Base-by-base conservation (phyloP, 2,329 filamentous ascomycete species). In the Fusarium sarcochroum region DNA sequence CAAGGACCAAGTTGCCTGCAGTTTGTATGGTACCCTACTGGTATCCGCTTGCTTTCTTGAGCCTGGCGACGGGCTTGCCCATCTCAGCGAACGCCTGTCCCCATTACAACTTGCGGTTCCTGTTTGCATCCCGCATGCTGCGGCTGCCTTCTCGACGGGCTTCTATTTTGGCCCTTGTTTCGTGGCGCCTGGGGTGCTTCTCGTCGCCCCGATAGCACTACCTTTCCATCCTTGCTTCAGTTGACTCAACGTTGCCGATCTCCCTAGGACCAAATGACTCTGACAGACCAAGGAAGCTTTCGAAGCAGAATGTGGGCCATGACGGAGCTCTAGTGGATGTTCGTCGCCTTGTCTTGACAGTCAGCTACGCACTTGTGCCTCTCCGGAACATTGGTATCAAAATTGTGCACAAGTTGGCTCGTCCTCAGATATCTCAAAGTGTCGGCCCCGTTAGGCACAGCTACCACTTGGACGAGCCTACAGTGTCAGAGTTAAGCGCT, bases 101-200 rank as follows among this genome's bases (percentile, higher is more conserved):
- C 50, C 49, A 59, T 62, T 45, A 38, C 38, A 58, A 52, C 20
- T 35, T 53, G 37, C 32, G 40, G 38, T 23, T 25, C 50, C 34
- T 35, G 17, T 35, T 38, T 50, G 42, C 52, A 51, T 49, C 34
- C 35, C 25, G 52, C 44, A 51, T 57, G 52, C 40, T 45, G 51
- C 55, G 46, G 54, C 42, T 63, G 65, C 50, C 54, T 59, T 63
- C 37, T 56, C 37, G 25, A 53, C 34, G 40, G 54, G 48, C 41
- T 59, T 55, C 49, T 59, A 56, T 51, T 59, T 58, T 35, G 18
- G 42, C 52, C 27, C 50, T 35, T 57, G 63, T 47, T 57, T 51
- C 37, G 38, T 42, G 20, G 38, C 32, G 27, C 21, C 58, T 49
- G 46, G 54, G 57, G 35, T 62, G 57, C 61, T 44, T 59, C 46